A percentile compares a stretch with the other conserved stretches of the same genome.
phyloP scores from a whole-genome alignment of 108 stramenopile genomes.

The Heterococcus sp. region DNA sequence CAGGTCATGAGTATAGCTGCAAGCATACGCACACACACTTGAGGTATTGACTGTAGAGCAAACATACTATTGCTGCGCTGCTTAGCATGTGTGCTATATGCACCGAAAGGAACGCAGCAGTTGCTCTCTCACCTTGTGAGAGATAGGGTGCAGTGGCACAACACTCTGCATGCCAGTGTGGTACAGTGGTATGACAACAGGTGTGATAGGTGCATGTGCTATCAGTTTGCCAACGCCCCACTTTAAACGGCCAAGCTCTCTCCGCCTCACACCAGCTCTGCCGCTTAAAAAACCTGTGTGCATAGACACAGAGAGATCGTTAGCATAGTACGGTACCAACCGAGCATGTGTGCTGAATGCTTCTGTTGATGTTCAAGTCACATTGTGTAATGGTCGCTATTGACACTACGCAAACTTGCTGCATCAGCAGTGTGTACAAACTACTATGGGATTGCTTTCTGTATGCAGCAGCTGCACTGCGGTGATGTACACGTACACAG shows the following conservation, averaged over 20 bases:
- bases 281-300: slow-evolving; percentile 25
- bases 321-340: not conserved
- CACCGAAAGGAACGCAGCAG: slow-evolving; percentile 30
- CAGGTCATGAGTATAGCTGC: too few relatives aligned
- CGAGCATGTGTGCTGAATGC: not conserved
- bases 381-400: not conserved
- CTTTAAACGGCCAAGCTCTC: slow-evolving; percentile 60
- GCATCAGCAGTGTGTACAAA: not conserved
- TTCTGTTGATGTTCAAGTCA: not conserved
- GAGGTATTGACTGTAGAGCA: too few relatives aligned
- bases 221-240: slow-evolving; percentile 74
- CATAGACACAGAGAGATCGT: slow-evolving; percentile 18
- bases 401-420: not conserved
- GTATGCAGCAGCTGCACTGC: not conserved
- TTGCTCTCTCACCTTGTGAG: slow-evolving; percentile 11
- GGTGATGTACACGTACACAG: too few relatives aligned
- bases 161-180: slow-evolving; percentile 66
- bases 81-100: slow-evolving; percentile 5
- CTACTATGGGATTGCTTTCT: not conserved
- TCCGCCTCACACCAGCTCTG: slow-evolving; percentile 9
- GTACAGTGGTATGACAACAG: slow-evolving; percentile 66
- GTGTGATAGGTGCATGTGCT: slow-evolving; percentile 64
- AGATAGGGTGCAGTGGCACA: slow-evolving; percentile 59
- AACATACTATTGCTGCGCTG: slow-evolving; percentile 16
- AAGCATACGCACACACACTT: too few relatives aligned